Percentiles rank a stretch among this genome's conserved stretches.
phyloP scores from a whole-genome alignment of 352 stramenopile species.

The Globisporangium spiculum region DNA sequence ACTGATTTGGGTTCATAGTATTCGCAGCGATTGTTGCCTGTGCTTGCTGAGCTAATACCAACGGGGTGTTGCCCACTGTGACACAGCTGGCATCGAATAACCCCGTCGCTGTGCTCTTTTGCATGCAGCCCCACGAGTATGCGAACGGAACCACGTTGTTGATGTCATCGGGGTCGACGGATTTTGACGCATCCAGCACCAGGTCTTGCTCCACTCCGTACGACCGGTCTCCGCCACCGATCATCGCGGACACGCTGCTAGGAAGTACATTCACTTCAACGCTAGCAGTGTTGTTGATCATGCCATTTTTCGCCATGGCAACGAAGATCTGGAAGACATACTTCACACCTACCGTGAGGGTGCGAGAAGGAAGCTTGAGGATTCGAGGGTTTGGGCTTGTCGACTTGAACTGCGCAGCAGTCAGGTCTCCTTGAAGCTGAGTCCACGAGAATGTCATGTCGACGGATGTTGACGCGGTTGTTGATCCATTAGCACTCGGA shows the following conservation, averaged over 20 bases:
- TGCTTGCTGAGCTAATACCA: constrained; percentile 26
- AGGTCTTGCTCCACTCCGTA: constrained; percentile 52
- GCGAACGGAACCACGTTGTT: constrained; percentile 33
- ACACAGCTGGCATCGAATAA: constrained; percentile 33
- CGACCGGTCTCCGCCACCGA: constrained; percentile 47
- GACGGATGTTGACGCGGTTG: constrained; percentile 18
- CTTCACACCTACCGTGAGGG: constrained; percentile 45
- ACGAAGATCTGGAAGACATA: constrained; percentile 64
- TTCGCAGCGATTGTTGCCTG: constrained; percentile 41
- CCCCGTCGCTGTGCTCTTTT: constrained; percentile 23
- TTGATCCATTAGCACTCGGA: constrained; percentile 10
- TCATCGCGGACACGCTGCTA: constrained; percentile 34
- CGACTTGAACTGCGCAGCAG: constrained; percentile 37
- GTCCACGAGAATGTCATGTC: constrained; percentile 59
- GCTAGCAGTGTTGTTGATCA: constrained; percentile 46
- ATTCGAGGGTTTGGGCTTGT: constrained; percentile 52
- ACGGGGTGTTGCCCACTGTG: constrained; percentile 3
- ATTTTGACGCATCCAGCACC: constrained; percentile 46
- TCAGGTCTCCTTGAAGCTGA: constrained; percentile 45
- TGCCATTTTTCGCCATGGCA: constrained; percentile 39
- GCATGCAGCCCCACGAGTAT: constrained; percentile 42
- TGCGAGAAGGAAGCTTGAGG: constrained; percentile 45
- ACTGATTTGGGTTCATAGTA: constrained; percentile 43
- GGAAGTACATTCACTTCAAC: constrained; percentile 43
- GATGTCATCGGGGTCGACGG: constrained; percentile 43